Conservation (phyloP, 352 stramenopile species). For the Peronosclerospora sorghi region DNA sequence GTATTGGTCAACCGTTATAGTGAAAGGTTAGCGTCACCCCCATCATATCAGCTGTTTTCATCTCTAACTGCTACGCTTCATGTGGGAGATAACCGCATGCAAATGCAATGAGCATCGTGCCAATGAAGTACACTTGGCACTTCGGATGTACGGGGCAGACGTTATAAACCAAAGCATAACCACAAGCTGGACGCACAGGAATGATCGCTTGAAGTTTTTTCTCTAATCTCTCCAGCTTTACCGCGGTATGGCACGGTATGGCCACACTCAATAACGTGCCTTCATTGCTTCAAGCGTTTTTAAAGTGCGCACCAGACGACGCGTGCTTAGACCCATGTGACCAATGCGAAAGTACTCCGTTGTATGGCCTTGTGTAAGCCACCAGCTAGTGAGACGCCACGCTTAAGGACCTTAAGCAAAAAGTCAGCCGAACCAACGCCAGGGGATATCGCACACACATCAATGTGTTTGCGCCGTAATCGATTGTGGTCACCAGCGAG, state of each 20-base stretch:
- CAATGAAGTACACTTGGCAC: conserved; percentile 58
- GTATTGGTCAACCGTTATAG: no score
- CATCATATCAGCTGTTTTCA: no score
- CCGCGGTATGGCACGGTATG: conserved; percentile 50
- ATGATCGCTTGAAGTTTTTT: no score
- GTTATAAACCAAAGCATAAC: no score
- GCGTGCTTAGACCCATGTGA: conserved; percentile 75
- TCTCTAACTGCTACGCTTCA: no score
- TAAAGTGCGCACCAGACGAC: conserved; percentile 54
- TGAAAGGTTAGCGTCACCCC: no score
- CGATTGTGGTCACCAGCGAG: conserved; percentile 40
- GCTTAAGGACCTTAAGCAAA: conserved; percentile 64
- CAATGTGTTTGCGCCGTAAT: conserved; percentile 50
- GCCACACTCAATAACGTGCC: conserved; percentile 59
- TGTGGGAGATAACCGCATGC: conserved; percentile 40
- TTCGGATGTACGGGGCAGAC: conserved; percentile 53
- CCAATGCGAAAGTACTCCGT: conserved; percentile 79
- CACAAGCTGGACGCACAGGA: no score
- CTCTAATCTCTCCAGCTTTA: conserved; percentile 43
- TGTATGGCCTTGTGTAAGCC: conserved; percentile 75
- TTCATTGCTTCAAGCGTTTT: conserved; percentile 67
- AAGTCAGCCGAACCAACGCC: conserved; percentile 48
- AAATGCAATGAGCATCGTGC: no score
- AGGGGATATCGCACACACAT: conserved; percentile 66
- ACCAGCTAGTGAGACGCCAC: conserved; percentile 60